Evolutionary conservation across 768 basidiomycete species (phyloP), one percentile per base, ranked within the genome.

Genomic region (Boletus insuetus): DNA sequence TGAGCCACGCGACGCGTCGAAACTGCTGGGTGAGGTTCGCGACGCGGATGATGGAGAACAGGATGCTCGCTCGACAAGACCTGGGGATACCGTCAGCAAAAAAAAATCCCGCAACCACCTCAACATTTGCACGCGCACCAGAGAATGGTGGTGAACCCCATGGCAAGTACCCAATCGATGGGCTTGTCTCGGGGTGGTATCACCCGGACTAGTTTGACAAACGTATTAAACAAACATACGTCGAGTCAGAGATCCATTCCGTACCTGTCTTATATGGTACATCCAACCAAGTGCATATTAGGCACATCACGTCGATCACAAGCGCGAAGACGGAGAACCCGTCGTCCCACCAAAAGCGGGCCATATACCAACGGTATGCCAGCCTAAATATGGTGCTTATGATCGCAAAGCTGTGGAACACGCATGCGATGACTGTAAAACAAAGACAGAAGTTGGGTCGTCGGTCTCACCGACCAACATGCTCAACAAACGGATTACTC

Each of bases 321-420:
- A 70, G 58, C 4, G 66, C 70, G 1, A 66, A 38, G 19, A 51
- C 46, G 3, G 62, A 64, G 58, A 57, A 67, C 7, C 46, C 56
- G 35, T 70, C 70, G 35, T 72, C 69, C 70, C 70, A 70, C 64
- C 70, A 66, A 20, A 69, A 68, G 14, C 43, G 45, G 7, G 47
- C 31, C 48, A 50, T 64, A 40, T 57, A 47, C 56, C 56, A 57
- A 20, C 66, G 61, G 45, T 64, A 65, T 4, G 13, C 1, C 9
- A 72, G 22, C 48, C 69, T 58, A 14, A 66, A 63, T 3, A 61
- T 6, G 8, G 69, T 72, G 48, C 58, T 53, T n/a, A 46, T 31
- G n/a, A 72, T 65, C 26, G 68, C 68, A 3, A 59, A 42, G 3
- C 55, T 19, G 5, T 70, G 68, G 17, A 58, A 61, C 7, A 39